phyloP scores from a whole-genome alignment of 352 stramenopile genomes.

The Albugo laibachii region DNA sequence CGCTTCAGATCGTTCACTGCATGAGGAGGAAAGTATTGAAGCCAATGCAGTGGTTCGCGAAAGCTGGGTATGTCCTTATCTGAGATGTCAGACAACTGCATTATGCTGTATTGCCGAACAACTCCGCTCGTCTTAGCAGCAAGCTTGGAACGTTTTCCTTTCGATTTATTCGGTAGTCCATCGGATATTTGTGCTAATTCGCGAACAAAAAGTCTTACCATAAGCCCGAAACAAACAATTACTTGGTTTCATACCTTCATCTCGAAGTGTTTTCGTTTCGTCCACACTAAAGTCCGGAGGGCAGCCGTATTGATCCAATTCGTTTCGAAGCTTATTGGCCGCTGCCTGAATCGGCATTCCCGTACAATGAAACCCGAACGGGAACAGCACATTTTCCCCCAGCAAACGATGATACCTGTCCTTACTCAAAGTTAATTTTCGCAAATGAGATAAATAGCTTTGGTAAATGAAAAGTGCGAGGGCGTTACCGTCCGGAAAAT shows the following conservation, averaged over 20 bases:
- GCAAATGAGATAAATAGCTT: slow-evolving; percentile 3
- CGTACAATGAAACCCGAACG: slow-evolving; percentile 99
- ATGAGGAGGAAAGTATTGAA: slow-evolving; percentile 97
- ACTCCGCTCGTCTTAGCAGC: slow-evolving; percentile 94
- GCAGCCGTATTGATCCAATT: slow-evolving; percentile 88
- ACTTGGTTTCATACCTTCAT: background rate
- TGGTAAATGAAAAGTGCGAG: background rate
- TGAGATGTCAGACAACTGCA: slow-evolving; percentile 84
- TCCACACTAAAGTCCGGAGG: slow-evolving; percentile 85
- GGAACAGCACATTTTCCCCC: slow-evolving; percentile 98
- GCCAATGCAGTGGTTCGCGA: slow-evolving; percentile 94
- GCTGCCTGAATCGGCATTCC: slow-evolving; percentile 99
- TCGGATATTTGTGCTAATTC: slow-evolving; percentile 59
- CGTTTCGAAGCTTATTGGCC: slow-evolving; percentile 97
- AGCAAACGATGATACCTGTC: slow-evolving; percentile 89
- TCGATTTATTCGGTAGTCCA: slow-evolving; percentile 63
- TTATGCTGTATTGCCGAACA: slow-evolving; percentile 97
- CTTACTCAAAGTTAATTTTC: slow-evolving; percentile 21
- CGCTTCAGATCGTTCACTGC: slow-evolving; percentile 91
- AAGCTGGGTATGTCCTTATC: slow-evolving; percentile 95
- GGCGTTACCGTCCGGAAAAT: slow-evolving; percentile 76
- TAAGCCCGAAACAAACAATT: background rate
- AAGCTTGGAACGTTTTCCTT: slow-evolving; percentile 97
- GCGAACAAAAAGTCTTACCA: background rate
- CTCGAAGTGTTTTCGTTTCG: slow-evolving; percentile 11